These are phyloP conservation scores for Geranium incanum DNA, from an alignment of 441 rosid species.

Conservation along the genomic window DNA sequence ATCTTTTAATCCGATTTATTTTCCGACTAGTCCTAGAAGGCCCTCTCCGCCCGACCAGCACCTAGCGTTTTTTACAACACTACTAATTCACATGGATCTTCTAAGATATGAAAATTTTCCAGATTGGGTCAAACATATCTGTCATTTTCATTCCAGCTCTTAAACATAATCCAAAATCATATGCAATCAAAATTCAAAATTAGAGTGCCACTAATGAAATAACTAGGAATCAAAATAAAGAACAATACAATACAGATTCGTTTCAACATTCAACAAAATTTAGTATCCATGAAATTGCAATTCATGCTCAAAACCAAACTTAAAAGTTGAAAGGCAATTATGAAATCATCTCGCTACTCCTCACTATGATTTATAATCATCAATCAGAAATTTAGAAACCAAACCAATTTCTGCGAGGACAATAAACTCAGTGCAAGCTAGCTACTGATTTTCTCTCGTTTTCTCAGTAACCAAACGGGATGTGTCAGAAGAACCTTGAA, in stretches of 20 bases:
- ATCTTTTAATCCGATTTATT: too few relatives aligned
- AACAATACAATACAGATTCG: neutral
- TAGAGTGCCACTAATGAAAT: conserved; percentile 2
- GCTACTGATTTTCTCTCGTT: neutral
- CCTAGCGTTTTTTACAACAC: too few relatives aligned
- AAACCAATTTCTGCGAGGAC: neutral
- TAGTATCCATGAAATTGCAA: neutral
- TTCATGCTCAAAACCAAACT: neutral
- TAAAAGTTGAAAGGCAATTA: neutral
- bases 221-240: neutral
- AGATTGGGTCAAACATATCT: conserved; percentile 16
- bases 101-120: neutral
- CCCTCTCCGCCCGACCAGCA: too few relatives aligned
- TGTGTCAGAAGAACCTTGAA: neutral
- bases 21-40: too few relatives aligned
- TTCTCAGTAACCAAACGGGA: neutral
- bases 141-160: conserved; percentile 24
- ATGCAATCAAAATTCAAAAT: neutral
- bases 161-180: conserved; percentile 3
- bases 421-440: neutral
- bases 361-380: neutral
- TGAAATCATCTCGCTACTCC: neutral
- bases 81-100: neutral
- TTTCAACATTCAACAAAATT: neutral
- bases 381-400: neutral